These are phyloP conservation scores for Arachis monticola DNA, from an alignment of 331 rosid genomes.

Conservation along the genomic window DNA sequence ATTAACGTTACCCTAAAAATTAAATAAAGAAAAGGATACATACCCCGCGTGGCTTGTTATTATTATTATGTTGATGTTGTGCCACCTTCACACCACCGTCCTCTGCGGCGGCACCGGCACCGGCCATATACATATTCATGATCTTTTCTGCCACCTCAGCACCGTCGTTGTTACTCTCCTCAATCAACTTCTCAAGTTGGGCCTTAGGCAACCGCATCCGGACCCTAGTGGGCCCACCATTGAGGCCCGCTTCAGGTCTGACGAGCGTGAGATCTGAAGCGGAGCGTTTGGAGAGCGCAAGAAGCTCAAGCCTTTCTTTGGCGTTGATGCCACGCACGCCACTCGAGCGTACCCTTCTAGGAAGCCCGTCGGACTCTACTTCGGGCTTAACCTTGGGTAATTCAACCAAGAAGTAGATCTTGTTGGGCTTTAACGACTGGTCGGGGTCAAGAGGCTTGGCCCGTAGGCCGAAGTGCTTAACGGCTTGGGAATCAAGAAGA, in stretches of 20 bases:
- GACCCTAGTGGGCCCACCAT: constrained; percentile 57
- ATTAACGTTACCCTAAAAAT: not conserved
- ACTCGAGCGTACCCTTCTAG: constrained; percentile 66
- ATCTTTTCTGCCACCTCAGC: constrained; percentile 70
- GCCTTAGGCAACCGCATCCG: constrained; percentile 77
- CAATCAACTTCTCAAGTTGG: constrained; percentile 63
- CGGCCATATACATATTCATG: constrained; percentile 50
- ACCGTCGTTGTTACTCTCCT: constrained; percentile 55
- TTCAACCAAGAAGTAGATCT: constrained; percentile 65
- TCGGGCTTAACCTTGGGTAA: constrained; percentile 50
- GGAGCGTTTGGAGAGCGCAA: constrained; percentile 76
- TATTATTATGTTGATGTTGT: constrained; percentile 13
- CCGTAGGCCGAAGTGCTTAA: constrained; percentile 66
- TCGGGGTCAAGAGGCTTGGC: constrained; percentile 76
- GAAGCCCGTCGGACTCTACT: not conserved
- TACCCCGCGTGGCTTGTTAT: constrained; percentile 49
- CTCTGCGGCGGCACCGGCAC: constrained; percentile 25
- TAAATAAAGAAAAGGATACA: constrained; percentile 9
- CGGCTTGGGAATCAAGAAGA: constrained; percentile 68
- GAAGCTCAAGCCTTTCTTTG: constrained; percentile 74
- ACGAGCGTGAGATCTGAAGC: constrained; percentile 61
- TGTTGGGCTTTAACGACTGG: constrained; percentile 60
- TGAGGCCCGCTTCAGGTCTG: constrained; percentile 30
- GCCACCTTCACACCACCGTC: constrained; percentile 6
- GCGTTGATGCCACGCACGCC: constrained; percentile 65